Base-by-base conservation (phyloP, 2,329 filamentous ascomycete species). In the Diplodia mutila region DNA sequence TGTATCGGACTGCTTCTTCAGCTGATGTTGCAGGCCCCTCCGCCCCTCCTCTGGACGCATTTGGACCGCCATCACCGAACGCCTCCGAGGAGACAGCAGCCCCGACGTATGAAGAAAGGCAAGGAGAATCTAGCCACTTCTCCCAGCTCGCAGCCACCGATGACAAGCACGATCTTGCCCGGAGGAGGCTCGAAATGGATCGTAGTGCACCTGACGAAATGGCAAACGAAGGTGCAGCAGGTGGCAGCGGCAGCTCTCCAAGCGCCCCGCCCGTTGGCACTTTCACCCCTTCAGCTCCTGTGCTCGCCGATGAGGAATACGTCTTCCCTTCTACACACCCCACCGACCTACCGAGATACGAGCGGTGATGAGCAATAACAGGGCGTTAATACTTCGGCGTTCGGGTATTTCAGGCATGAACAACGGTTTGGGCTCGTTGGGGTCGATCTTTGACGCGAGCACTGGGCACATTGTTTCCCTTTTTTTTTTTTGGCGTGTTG, bases 131-230 rank as follows among this genome's bases (percentile, higher is more conserved):
- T 18, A 34, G 34, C 2, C 37, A 25, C 12, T 48, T 49, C 3
- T 11, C 21, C 9, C 29, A 25, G 27, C 9, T 49, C 70, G 70
- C 75, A 25, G 69, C 80, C 3, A 82, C 79, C 16, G 91, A 95
- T 66, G 94, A 96, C 77, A 95, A 96, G 76, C 88, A 90, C 72
- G 92, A 96, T 75, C 81, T 93, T 7, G 91, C 94, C 61, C 74
- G 80, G 18, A 75, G 77, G 9, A 74, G 79, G 57, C 71, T 83
- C 4, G 73, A 81, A 69, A 71, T 78, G 69, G 79, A 81, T 53
- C 74, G 75, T 9, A 83, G 81, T 48, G 80, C 79, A 4, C 82
- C 82, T 14, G 70, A 66, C 7, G 72, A 42, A 5, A 11, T 29
- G 14, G 5, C 7, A 21, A 25, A 21, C 9, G 61, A 27, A n/a